A percentile compares a stretch with the other conserved stretches of the same genome.
Evolutionary conservation across 2,329 filamentous ascomycete genomes (phyloP).

Genomic region (Trichoderma polysporum): DNA sequence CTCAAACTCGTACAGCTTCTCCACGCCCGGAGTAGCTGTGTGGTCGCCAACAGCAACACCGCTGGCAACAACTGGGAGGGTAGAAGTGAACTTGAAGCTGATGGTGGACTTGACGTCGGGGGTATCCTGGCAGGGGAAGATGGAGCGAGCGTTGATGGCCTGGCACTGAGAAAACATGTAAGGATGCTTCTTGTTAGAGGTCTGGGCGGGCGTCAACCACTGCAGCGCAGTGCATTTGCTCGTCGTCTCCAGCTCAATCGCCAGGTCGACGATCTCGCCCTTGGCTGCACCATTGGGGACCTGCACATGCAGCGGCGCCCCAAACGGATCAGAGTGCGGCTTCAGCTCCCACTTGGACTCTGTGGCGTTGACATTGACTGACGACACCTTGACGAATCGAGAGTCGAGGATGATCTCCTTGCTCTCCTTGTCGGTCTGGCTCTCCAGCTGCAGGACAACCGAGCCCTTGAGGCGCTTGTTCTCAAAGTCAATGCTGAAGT

Average conservation of each 20-base stretch:
- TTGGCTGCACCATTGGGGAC: conserved; percentile 55
- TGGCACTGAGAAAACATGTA: conserved; percentile 99
- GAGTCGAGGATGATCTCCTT: conserved; percentile 84
- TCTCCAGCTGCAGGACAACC: conserved; percentile 74
- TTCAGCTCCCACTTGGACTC: conserved; percentile 67
- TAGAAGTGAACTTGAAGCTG: conserved; percentile 82
- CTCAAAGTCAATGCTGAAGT: conserved; percentile 81
- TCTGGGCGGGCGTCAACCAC: conserved; percentile 92
- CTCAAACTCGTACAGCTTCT: conserved; percentile 77
- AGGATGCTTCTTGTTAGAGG: conserved; percentile 90
- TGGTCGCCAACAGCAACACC: conserved; percentile 61
- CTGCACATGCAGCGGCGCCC: conserved; percentile 66
- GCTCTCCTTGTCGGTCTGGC: conserved; percentile 69
- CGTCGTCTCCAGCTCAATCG: conserved; percentile 77
- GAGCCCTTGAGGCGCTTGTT: conserved; percentile 73
- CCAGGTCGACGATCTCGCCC: conserved; percentile 53
- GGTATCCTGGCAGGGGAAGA: conserved; percentile 97
- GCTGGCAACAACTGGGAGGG: conserved; percentile 87
- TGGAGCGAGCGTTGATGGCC: conserved; percentile 88
- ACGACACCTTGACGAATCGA: conserved; percentile 73
- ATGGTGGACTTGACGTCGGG: conserved; percentile 97
- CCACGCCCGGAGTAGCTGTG: conserved; percentile 44
- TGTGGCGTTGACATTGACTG: conserved; percentile 67
- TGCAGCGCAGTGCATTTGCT: conserved; percentile 87
- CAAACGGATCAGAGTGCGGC: conserved; percentile 70